Conservation (phyloP, 2,329 filamentous ascomycete species). For the Mycosphaerelloides madeirae region DNA sequence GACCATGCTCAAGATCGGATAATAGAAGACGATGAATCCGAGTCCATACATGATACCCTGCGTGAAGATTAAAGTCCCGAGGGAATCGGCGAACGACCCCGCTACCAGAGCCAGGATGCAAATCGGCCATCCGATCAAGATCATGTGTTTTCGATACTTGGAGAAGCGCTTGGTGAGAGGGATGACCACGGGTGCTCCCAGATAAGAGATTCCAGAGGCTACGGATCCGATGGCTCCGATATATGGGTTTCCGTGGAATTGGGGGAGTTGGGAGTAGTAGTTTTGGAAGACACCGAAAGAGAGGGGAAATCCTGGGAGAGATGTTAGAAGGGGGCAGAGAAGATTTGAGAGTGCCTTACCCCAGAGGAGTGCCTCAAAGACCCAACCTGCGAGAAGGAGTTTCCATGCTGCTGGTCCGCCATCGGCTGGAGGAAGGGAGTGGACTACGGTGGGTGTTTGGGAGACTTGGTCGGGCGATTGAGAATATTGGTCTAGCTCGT, state of each 20-base stretch:
- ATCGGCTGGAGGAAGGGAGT: slow-evolving; percentile 18
- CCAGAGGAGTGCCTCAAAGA: slow-evolving; percentile 45
- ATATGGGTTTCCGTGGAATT: slow-evolving; percentile 50
- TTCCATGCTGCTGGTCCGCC: slow-evolving; percentile 22
- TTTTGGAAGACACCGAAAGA: slow-evolving; percentile 68
- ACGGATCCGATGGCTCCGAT: slow-evolving; percentile 63
- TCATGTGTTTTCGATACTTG: slow-evolving; percentile 39
- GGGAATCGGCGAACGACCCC: slow-evolving; percentile 46
- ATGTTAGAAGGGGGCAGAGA: slow-evolving; percentile 36
- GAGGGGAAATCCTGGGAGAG: slow-evolving; percentile 54
- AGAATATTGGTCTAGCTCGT: too few relatives aligned
- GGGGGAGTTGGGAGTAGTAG: slow-evolving; percentile 58
- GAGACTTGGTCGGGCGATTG: too few relatives aligned
- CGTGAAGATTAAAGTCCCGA: slow-evolving; percentile 53
- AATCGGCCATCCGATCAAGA: slow-evolving; percentile 42
- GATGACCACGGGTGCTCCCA: slow-evolving; percentile 49
- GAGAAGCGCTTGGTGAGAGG: slow-evolving; percentile 37
- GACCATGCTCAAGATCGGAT: slow-evolving; percentile 28
- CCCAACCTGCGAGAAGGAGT: slow-evolving; percentile 34
- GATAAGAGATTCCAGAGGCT: slow-evolving; percentile 54
- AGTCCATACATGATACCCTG: slow-evolving; percentile 57
- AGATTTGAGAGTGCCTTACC: neutral
- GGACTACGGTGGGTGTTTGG: neutral
- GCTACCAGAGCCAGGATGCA: slow-evolving; percentile 23
- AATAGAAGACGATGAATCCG: slow-evolving; percentile 50